Evolutionary conservation across 1,284 basidiomycete species (phyloP).

Genomic region (Leccinum glutinopallens): DNA sequence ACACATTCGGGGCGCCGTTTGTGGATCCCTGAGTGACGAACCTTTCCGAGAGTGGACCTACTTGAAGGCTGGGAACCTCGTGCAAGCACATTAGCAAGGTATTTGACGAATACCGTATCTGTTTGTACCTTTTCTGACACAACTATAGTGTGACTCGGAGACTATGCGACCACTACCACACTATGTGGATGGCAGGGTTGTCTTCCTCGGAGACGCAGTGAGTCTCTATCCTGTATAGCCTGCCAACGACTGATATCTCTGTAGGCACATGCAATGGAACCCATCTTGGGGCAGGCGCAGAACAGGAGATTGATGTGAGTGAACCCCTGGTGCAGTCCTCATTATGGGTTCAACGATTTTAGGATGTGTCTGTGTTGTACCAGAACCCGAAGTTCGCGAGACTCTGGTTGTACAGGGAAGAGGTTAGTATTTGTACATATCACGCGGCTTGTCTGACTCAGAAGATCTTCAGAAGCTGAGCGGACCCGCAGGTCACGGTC

Average conservation of each 20-base stretch:
- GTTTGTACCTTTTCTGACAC: constrained; percentile 6
- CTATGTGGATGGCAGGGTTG: constrained; percentile 32
- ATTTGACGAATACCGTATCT: not conserved
- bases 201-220: constrained; percentile 41
- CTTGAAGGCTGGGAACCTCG: constrained; percentile 47
- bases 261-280: constrained; percentile 37
- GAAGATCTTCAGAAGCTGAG: too few relatives aligned
- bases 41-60: constrained; percentile 32
- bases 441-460: too few relatives aligned
- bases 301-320: constrained; percentile 36
- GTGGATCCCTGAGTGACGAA: constrained; percentile 40
- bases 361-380: constrained; percentile 40
- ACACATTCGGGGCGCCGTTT: constrained; percentile 40
- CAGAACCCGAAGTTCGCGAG: too few relatives aligned
- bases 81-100: constrained; percentile 45
- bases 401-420: too few relatives aligned
- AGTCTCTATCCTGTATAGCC: not conserved
- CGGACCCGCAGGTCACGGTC: too few relatives aligned
- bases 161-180: constrained; percentile 33
- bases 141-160: constrained; percentile 20
- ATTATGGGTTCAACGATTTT: constrained; percentile 10
- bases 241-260: not conserved
- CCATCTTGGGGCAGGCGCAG: constrained; percentile 37
- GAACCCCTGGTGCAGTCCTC: constrained; percentile 11
- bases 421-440: too few relatives aligned